Base-by-base conservation (phyloP, 306 rosid genomes). In the Medicago arabica region DNA sequence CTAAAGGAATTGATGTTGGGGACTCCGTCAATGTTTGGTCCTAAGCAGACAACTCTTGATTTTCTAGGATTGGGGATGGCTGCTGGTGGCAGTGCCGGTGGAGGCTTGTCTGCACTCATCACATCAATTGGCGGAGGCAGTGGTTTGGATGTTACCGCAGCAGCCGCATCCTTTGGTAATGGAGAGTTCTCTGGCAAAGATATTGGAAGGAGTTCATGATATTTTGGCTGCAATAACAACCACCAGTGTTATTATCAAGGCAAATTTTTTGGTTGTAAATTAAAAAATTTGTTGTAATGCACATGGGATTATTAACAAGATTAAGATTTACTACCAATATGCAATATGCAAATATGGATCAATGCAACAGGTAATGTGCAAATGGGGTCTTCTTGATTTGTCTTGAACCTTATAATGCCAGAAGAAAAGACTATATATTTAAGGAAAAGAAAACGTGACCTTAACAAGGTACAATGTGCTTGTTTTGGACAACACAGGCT, bases 1-100 rank as follows among this genome's bases (percentile, higher is more conserved):
- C 78, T 92, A 74, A 90, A 90, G 82, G 97, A 91, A 71, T 80
- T 93, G 43, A 89, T 93, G 89, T 85, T 88, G 88, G 92, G 93
- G 43, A 84, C 86, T 25, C 90, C 93, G 36, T 86, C 97, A 7
- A 31, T 89, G 84, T 93, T 91, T 63, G 93, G 90, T 75, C 97
- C 97, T 16, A 93, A 89, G 80, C 97, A 93, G 43, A 87, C 98
- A 8, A 93, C 98, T 6, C 97, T 93, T 1, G 98, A 93, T 74
- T 92, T 93, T 80, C 91, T 93, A 0, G 97, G 98, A 67, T 75
- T 93, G 80, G 98, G 98, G 53, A 91, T 93, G 97, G 97, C 94
- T 7, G 89, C 93, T 2, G 93, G 94, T 17, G 93, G 89, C 31
- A 86, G 75, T 75, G 80, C 90, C 1, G 85, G 69, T 21, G 83